Conservation (phyloP, 371 early-diverging fungal species). For the Apophysomyces sp. region DNA sequence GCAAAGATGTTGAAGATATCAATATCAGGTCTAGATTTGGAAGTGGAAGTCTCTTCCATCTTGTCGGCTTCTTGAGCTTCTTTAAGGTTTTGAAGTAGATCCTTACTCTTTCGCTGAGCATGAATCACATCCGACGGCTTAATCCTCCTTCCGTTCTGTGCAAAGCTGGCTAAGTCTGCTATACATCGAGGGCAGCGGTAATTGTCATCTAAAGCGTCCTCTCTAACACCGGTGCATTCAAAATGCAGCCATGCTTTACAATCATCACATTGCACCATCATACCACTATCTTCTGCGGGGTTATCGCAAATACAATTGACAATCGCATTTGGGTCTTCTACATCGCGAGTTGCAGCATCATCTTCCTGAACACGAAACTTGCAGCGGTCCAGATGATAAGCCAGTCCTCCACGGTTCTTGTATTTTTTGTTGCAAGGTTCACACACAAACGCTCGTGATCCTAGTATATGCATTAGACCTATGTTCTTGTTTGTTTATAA, state of each 20-base stretch:
- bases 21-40: not conserved
- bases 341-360: conserved; percentile 16
- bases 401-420: conserved; percentile 40
- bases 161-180: not conserved
- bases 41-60: not conserved
- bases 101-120: conserved; percentile 5
- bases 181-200: conserved; percentile 33
- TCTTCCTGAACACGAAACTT: conserved; percentile 13
- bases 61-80: conserved; percentile 13
- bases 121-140: not conserved
- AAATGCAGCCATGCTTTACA: conserved; percentile 49
- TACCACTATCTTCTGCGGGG: conserved; percentile 32
- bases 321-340: conserved; percentile 18
- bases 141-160: not conserved
- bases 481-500: not conserved
- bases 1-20: not conserved
- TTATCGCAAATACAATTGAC: conserved; percentile 46
- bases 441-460: conserved; percentile 30
- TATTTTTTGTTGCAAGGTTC: conserved; percentile 49
- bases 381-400: conserved; percentile 47
- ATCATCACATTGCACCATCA: conserved; percentile 54
- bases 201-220: conserved; percentile 19
- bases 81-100: conserved; percentile 9
- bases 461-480: conserved; percentile 4
- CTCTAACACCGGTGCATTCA: conserved; percentile 40